Percentiles rank a stretch among this genome's conserved stretches.
Evolutionary conservation across 2,329 filamentous ascomycete species (phyloP).

Genomic region (Acrodontium crateriforme): DNA sequence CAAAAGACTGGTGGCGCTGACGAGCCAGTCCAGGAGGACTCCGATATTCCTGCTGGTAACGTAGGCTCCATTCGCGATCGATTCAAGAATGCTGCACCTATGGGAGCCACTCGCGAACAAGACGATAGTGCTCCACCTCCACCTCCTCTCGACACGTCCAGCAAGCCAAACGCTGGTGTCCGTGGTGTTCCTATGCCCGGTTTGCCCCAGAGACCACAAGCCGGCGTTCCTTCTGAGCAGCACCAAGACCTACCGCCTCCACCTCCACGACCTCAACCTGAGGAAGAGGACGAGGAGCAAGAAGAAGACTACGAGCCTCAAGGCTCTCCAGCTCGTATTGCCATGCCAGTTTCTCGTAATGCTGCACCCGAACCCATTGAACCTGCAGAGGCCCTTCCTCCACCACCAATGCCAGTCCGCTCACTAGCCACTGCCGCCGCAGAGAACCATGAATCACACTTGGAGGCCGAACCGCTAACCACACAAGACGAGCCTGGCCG

Average conservation of each 20-base stretch:
- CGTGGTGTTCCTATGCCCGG: constrained; percentile 67
- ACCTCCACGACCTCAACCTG: constrained; percentile 25
- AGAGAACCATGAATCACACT: constrained; percentile 47
- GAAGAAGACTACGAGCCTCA: constrained; percentile 32
- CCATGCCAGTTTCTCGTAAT: constrained; percentile 65
- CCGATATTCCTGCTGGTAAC: constrained; percentile 45
- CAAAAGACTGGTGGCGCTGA: constrained; percentile 50
- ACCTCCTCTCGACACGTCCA: constrained; percentile 51
- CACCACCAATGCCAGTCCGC: constrained; percentile 48
- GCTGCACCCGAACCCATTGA: constrained; percentile 35
- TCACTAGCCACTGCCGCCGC: constrained; percentile 50
- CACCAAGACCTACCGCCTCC: constrained; percentile 32
- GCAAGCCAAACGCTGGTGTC: constrained; percentile 49
- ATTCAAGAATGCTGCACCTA: constrained; percentile 59
- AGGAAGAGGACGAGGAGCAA: constrained; percentile 18
- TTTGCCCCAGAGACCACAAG: constrained; percentile 46
- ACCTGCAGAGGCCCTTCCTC: constrained; percentile 32
- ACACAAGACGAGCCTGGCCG: constrained; percentile 43
- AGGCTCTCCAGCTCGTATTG: constrained; percentile 68
- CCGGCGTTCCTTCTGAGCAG: constrained; percentile 42
- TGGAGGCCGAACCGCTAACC: constrained; percentile 44
- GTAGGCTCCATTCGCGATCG: constrained; percentile 66
- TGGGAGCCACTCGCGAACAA: constrained; percentile 40
- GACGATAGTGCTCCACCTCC: constrained; percentile 33
- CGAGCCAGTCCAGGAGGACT: constrained; percentile 31